Evolutionary conservation across 1,284 basidiomycete species (phyloP).

Genomic region (Tetrapyrgos nigripes): DNA sequence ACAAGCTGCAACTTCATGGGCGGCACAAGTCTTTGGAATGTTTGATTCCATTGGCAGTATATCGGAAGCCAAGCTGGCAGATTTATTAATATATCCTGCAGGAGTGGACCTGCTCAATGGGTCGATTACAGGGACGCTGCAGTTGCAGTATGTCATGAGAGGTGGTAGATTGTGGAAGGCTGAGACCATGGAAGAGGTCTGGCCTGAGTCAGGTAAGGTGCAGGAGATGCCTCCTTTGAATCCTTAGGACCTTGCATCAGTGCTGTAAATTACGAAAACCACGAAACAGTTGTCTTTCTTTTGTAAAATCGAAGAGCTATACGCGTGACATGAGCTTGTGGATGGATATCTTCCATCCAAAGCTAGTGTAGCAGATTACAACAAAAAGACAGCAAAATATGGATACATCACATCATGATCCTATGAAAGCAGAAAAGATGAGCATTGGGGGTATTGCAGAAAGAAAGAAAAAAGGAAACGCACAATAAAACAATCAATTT

Average conservation of each 20-base stretch:
- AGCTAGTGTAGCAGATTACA: neutral
- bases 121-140: constrained; percentile 53
- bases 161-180: constrained; percentile 76
- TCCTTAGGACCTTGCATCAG: constrained; percentile 29
- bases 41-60: constrained; percentile 66
- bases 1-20: constrained; percentile 69
- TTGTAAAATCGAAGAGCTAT: too few species aligned
- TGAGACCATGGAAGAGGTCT: constrained; percentile 68
- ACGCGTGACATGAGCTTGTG: neutral
- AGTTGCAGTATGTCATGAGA: constrained; percentile 61
- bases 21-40: constrained; percentile 71
- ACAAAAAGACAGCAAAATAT: neutral
- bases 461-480: neutral
- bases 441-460: neutral
- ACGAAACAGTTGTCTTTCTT: neutral
- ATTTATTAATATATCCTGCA: constrained; percentile 68
- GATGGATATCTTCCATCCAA: neutral
- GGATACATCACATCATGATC: neutral
- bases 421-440: neutral
- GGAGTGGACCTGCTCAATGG: constrained; percentile 63
- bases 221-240: constrained; percentile 64
- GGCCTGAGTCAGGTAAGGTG: constrained; percentile 67
- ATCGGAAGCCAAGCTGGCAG: constrained; percentile 68
- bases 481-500: neutral
- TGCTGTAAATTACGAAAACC: neutral